Conservation (phyloP, 371 early-diverging fungal species). For the Nematocida minor region DNA sequence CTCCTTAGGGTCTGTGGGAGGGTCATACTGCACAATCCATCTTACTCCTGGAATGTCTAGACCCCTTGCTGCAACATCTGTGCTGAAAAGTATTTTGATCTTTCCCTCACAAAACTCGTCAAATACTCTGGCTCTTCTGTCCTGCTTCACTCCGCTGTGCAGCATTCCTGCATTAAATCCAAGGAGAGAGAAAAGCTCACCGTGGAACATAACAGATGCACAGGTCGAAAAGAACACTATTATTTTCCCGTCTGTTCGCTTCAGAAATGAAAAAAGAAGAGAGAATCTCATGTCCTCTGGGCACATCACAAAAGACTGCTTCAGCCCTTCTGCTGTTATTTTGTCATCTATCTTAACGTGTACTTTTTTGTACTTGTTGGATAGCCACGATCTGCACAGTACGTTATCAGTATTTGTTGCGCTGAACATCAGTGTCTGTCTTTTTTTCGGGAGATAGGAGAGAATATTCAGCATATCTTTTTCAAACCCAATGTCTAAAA, state of each 20-base stretch:
- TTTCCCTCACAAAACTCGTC: conserved; percentile 48
- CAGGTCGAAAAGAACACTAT: conserved; percentile 65
- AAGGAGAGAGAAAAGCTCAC: conserved; percentile 65
- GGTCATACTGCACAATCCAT: conserved; percentile 53
- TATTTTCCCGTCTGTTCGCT: conserved; percentile 37
- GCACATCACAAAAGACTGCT: conserved; percentile 85
- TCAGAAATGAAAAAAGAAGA: conserved; percentile 69
- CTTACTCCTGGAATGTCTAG: conserved; percentile 36
- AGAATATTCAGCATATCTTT: conserved; percentile 79
- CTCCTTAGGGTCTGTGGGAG: conserved; percentile 57
- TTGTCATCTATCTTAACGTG: conserved; percentile 93
- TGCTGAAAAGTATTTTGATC: conserved; percentile 46
- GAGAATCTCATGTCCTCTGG: conserved; percentile 93
- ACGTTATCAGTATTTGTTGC: conserved; percentile 82
- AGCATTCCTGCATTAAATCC: conserved; percentile 46
- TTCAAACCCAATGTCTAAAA: conserved; percentile 88
- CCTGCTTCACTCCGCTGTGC: conserved; percentile 63
- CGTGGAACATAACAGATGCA: conserved; percentile 63
- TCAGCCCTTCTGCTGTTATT: conserved; percentile 90
- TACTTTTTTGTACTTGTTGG: conserved; percentile 85
- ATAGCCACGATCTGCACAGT: conserved; percentile 92
- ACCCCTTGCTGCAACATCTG: conserved; percentile 46
- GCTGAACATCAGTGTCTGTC: conserved; percentile 87
- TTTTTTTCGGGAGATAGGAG: conserved; percentile 72
- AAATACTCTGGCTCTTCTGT: conserved; percentile 57